phyloP scores from a whole-genome alignment of 805 yeast genomes.

The Barnettozyma pratensis region DNA sequence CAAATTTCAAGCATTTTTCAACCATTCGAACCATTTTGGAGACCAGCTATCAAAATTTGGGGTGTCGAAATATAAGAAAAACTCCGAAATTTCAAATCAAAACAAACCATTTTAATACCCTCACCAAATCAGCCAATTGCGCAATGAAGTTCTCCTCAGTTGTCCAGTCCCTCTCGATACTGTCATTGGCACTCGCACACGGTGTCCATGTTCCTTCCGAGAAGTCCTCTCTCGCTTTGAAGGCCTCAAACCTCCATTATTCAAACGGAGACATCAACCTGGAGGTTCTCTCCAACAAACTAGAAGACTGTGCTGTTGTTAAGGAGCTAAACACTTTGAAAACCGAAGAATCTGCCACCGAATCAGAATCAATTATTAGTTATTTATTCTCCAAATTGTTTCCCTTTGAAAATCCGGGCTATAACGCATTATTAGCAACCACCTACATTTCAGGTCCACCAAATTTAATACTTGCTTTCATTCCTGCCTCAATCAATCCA shows the following conservation, averaged over 20 bases:
- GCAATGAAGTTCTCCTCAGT: no score
- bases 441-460: conserved; percentile 64
- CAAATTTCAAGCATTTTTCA: no score
- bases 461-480: conserved; percentile 45
- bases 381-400: conserved; percentile 38
- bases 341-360: conserved; percentile 19
- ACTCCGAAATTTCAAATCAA: no score
- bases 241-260: conserved; percentile 14
- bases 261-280: conserved; percentile 40
- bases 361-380: conserved; percentile 29
- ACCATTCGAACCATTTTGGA: no score
- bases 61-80: no score
- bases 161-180: no score
- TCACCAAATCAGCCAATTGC: no score
- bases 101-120: no score
- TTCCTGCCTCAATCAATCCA: conserved; percentile 53
- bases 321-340: conserved; percentile 31
- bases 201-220: no score
- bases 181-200: no score
- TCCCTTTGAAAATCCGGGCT: conserved; percentile 51
- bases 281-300: conserved; percentile 26
- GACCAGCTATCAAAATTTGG: no score
- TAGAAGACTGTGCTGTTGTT: conserved; percentile 36
- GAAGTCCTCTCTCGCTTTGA: no score
- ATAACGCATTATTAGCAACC: conserved; percentile 60